Conservation (phyloP, 2,329 filamentous ascomycete species). For the Xylariaceae sp. region DNA sequence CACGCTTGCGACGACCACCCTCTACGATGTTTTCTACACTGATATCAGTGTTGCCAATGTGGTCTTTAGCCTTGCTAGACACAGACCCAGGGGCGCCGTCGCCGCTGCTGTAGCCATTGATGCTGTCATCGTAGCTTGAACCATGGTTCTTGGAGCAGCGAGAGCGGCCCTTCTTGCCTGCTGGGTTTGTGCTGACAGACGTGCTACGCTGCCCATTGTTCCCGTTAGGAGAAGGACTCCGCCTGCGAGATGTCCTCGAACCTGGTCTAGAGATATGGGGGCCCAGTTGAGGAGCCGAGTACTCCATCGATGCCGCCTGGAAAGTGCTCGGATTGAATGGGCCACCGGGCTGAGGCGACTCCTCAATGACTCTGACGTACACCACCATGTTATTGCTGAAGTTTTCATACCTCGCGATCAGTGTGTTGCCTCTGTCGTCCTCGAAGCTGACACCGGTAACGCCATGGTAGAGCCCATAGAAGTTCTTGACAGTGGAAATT, state of each 20-base stretch:
- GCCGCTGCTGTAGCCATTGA: slow-evolving; percentile 84
- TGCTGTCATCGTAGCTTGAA: slow-evolving; percentile 68
- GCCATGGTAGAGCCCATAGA: slow-evolving; percentile 91
- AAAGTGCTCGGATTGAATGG: slow-evolving; percentile 59
- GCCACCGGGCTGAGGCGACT: slow-evolving; percentile 52
- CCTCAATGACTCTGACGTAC: slow-evolving; percentile 83
- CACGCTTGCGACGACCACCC: slow-evolving; percentile 90
- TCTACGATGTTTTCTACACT: slow-evolving; percentile 98
- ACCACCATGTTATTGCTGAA: slow-evolving; percentile 91
- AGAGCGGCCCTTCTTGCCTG: slow-evolving; percentile 69
- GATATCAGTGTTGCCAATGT: slow-evolving; percentile 93
- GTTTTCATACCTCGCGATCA: slow-evolving; percentile 97
- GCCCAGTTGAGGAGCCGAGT: slow-evolving; percentile 55
- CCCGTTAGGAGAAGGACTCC: slow-evolving; percentile 77
- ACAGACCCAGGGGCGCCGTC: slow-evolving; percentile 80
- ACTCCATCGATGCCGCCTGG: slow-evolving; percentile 59
- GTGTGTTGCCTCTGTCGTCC: slow-evolving; percentile 83
- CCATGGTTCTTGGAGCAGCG: slow-evolving; percentile 73
- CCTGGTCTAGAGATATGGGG: slow-evolving; percentile 70
- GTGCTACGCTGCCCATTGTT: slow-evolving; percentile 76
- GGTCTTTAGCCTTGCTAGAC: slow-evolving; percentile 80
- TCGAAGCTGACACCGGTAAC: slow-evolving; percentile 92
- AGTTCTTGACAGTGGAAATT: slow-evolving; percentile 98
- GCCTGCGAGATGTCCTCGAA: slow-evolving; percentile 74
- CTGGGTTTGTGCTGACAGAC: slow-evolving; percentile 65